These are phyloP conservation scores for Aspergillus clavatus DNA, from an alignment of 2,329 filamentous ascomycete genomes.

Conservation along the genomic window DNA sequence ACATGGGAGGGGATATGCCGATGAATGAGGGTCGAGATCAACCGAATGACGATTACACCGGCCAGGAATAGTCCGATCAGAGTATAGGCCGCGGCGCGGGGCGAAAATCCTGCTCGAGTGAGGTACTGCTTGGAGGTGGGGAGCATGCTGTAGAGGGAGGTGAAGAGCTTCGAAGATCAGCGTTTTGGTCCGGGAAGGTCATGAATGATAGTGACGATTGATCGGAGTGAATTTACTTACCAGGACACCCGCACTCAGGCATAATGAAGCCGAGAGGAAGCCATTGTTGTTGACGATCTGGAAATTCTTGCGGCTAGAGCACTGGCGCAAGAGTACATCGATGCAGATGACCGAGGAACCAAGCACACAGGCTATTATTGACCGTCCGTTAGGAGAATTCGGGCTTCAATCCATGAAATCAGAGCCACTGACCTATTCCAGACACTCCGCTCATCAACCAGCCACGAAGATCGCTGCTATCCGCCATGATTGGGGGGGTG, in stretches of 20 bases:
- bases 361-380: slow-evolving; percentile 57
- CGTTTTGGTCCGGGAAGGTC: too few species aligned
- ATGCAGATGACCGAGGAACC: slow-evolving; percentile 83
- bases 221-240: slow-evolving; percentile 47
- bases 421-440: slow-evolving; percentile 67
- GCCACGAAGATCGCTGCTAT: slow-evolving; percentile 79
- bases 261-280: slow-evolving; percentile 83
- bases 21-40: slow-evolving; percentile 44
- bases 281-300: slow-evolving; percentile 82
- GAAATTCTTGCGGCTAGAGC: slow-evolving; percentile 73
- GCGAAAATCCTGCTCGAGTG: slow-evolving; percentile 60
- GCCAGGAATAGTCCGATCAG: slow-evolving; percentile 45
- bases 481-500: slow-evolving; percentile 37
- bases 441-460: slow-evolving; percentile 87
- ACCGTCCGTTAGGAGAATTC: too few species aligned
- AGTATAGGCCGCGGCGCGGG: slow-evolving; percentile 56
- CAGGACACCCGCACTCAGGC: slow-evolving; percentile 94
- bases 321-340: slow-evolving; percentile 67
- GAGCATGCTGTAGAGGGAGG: slow-evolving; percentile 86
- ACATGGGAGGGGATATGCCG: slow-evolving; percentile 47
- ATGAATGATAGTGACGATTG: too few species aligned
- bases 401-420: too few species aligned
- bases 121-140: slow-evolving; percentile 80
- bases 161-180: slow-evolving; percentile 66
- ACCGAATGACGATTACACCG: slow-evolving; percentile 45